Base-by-base conservation (phyloP, 73 alveolate species). In the Tetrahymena elliotti region DNA sequence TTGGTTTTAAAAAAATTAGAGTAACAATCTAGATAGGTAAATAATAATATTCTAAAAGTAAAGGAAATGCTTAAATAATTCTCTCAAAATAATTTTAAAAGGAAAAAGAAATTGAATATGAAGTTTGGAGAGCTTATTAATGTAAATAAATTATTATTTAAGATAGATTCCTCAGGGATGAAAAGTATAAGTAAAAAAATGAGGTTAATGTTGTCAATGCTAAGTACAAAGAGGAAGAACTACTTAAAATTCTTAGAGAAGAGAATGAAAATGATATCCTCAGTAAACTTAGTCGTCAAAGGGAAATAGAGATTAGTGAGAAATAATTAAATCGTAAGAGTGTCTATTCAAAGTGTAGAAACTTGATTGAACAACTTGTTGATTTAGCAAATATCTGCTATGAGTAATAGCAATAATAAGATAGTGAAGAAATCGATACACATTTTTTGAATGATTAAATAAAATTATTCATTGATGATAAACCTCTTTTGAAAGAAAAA, bases 321-420 rank as follows among this genome's bases (percentile, higher is more conserved):
- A 94, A 94, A 83, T 52, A 84, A 88, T 47, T 96, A 97, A 41
- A 93, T 98, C 94, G 99, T 97, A 92, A 97, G 52, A 54, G 93
- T 96, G 92, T 96, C 35, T 94, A 97, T 52, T 99, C 97, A 52
- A 96, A 94, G 84, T 98, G 99, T 39, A 93, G 83, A 35, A 93
- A 96, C 10, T 95, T 99, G 96, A 93, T 99, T 3, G 98, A 97
- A 68, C 96, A 97, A 36, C 96, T 99, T 6, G 94, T 99, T 37
- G 99, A 98, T 94, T 98, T 99, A 52, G 98, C 99, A 83, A 99
- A 99, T 93, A 96, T 98, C 96, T 98, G 99, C 10, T 99, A 95
- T 96, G 98, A 97, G 93, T 98, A 98, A 93, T 97, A 98, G 93
- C 99, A 99, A 97, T 97, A 98, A 52, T 92, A 96, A 68, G 99